Base-by-base conservation (phyloP, 2,329 filamentous ascomycete genomes). In the Alternaria sp. region DNA sequence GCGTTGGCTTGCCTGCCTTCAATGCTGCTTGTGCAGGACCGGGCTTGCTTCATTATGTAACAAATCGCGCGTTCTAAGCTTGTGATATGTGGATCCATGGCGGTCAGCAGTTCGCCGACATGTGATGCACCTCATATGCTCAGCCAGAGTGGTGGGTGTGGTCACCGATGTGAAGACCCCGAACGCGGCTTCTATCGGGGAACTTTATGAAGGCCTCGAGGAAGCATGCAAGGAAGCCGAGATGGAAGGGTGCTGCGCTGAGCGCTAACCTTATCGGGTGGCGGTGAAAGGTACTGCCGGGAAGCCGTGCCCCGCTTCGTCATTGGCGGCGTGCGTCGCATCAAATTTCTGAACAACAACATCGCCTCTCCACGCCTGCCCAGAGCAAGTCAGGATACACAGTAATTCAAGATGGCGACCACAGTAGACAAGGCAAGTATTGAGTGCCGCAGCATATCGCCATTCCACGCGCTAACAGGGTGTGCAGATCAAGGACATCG, bases 401-500 rank as follows among this genome's bases (percentile, higher is more conserved):
- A n/a, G 58, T 30, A 57, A 67, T 52, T 79, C 85, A 91, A 81
- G 77, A 98, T 98, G 96, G 87, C 95, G 87, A 98, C 95, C 65
- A 98, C 95, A 45, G 93, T 97, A 80, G 95, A 98, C 77, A 98
- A 98, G 91, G 93, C 92, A 79, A 72, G 87, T 76, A 40, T 51
- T 47, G 45, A 15, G 2, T 3, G 13, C 13, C 15, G 40, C 19
- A 32, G 40, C n/a, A 54, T n/a, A 82, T 82, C 15, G 73, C 57
- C 62, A 53, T 66, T 58, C 73, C 12, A 17, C 45, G 19, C 56
- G 73, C 75, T 79, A 72, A 78, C 59, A 72, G 67, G 46, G 64
- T 70, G 62, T 67, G 73, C 77, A 96, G 92, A 97, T 98, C 87
- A 97, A 97, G 83, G 92, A 95, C 77, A 92, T 97, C 82, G 95